Conservation (phyloP, 2,329 filamentous ascomycete species). For the Calonectria honghensis region DNA sequence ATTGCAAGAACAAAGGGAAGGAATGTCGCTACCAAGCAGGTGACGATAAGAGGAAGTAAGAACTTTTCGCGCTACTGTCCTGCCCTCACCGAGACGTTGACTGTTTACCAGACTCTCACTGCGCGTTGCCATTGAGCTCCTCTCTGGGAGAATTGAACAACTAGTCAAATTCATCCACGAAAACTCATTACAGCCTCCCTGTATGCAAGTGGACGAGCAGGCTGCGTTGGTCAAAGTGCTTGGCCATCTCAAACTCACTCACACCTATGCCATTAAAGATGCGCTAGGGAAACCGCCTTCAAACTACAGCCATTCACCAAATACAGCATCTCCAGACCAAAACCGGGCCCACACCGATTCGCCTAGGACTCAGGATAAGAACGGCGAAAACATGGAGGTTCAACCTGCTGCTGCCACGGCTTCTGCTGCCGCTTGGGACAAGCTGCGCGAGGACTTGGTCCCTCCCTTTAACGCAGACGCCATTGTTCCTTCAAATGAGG, state of each 20-base stretch:
- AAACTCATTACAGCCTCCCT: constrained; percentile 61
- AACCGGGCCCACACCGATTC: background rate
- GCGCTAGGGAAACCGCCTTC: constrained; percentile 27
- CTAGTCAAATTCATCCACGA: constrained; percentile 62
- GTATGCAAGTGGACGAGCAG: constrained; percentile 56
- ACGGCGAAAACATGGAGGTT: background rate
- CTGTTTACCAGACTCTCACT: constrained; percentile 39
- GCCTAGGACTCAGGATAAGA: constrained; percentile 1
- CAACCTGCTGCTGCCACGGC: constrained; percentile 12
- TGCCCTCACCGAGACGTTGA: background rate
- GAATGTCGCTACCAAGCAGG: constrained; percentile 47
- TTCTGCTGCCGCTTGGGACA: constrained; percentile 28
- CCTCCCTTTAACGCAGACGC: constrained; percentile 6
- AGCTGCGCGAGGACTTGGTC: background rate
- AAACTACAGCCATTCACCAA: constrained; percentile 22
- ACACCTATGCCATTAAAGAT: constrained; percentile 43
- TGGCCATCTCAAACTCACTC: constrained; percentile 41
- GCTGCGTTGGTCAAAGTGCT: constrained; percentile 43
- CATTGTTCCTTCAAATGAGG: background rate
- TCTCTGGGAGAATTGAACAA: constrained; percentile 44
- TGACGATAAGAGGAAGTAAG: constrained; percentile 48
- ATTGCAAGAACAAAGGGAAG: constrained; percentile 47
- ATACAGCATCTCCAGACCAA: constrained; percentile 19
- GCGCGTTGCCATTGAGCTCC: constrained; percentile 44
- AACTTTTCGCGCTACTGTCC: background rate